Percentiles rank a stretch among this genome's conserved stretches.
These are phyloP conservation scores for Mentha longifolia DNA, from an alignment of 257 asterid species.

Conservation along the genomic window DNA sequence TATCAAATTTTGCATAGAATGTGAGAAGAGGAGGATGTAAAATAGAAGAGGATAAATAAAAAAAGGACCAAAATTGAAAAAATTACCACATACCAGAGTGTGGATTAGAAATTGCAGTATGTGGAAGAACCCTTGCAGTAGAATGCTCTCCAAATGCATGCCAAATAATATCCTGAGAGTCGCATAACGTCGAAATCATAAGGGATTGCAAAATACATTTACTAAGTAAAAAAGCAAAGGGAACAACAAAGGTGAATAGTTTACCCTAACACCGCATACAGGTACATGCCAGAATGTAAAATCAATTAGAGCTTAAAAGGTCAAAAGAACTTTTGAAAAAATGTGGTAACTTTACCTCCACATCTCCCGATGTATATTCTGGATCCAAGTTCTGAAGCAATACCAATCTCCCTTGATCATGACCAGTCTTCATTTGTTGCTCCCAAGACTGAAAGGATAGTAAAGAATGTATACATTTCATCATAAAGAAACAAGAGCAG, in stretches of 20 bases:
- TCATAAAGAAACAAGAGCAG: conserved; percentile 16
- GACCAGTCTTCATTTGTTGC: conserved; percentile 58
- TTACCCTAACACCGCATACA: not conserved
- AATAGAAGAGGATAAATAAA: not conserved
- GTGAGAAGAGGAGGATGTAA: not conserved
- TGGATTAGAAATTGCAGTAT: conserved; percentile 62
- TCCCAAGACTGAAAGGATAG: conserved; percentile 65
- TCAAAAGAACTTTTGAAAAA: not conserved
- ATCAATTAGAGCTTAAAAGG: conserved; percentile 14
- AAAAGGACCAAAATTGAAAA: not conserved
- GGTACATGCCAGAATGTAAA: conserved; percentile 11
- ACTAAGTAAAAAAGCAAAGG: conserved; percentile 2
- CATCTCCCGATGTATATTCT: conserved; percentile 77
- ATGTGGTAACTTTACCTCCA: conserved; percentile 58
- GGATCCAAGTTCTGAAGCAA: conserved; percentile 79
- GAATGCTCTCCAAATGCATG: conserved; percentile 58
- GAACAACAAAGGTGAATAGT: not conserved
- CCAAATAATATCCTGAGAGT: conserved; percentile 78
- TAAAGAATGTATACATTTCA: conserved; percentile 12
- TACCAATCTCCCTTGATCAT: conserved; percentile 60
- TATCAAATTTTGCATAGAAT: not conserved
- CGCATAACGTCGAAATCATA: conserved; percentile 28
- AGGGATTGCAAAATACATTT: conserved; percentile 15
- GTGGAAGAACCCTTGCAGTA: conserved; percentile 67
- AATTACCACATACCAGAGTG: conserved; percentile 45